These are phyloP conservation scores for Cardamine chenopodiifolia DNA, from an alignment of 345 rosid species.

Conservation along the genomic window DNA sequence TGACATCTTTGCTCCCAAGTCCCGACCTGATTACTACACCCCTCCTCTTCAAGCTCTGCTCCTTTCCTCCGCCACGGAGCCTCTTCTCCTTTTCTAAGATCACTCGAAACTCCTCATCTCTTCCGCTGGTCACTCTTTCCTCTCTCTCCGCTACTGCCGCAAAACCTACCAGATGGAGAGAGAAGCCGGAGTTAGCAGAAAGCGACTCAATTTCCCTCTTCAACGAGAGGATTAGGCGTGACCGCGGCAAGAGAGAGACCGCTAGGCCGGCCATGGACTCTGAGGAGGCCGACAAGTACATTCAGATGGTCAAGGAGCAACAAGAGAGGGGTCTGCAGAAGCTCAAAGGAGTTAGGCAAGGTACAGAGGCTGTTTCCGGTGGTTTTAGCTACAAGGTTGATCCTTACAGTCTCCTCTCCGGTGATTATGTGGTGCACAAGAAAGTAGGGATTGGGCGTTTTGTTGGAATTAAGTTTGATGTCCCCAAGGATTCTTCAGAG, in stretches of 20 bases:
- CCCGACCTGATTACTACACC: slow-evolving; percentile 44
- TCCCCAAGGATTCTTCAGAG: slow-evolving; percentile 59
- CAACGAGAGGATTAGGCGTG: slow-evolving; percentile 78
- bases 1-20: slow-evolving; percentile 54
- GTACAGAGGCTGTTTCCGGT: slow-evolving; percentile 37
- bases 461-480: slow-evolving; percentile 82
- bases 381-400: slow-evolving; percentile 82
- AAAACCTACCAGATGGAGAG: slow-evolving; percentile 45
- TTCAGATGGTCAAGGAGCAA: slow-evolving; percentile 76
- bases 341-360: slow-evolving; percentile 66
- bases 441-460: slow-evolving; percentile 91
- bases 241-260: slow-evolving; percentile 60
- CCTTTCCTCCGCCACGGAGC: slow-evolving; percentile 43
- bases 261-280: slow-evolving; percentile 65
- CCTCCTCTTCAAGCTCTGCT: slow-evolving; percentile 45
- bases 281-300: slow-evolving; percentile 84
- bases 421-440: slow-evolving; percentile 95
- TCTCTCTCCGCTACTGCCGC: slow-evolving; percentile 49
- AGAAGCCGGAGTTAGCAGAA: slow-evolving; percentile 48
- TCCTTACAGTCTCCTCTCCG: slow-evolving; percentile 68
- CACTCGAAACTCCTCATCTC: slow-evolving; percentile 34
- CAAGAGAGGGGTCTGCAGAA: slow-evolving; percentile 90
- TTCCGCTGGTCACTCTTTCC: slow-evolving; percentile 49
- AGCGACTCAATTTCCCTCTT: slow-evolving; percentile 68
- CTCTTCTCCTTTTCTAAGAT: slow-evolving; percentile 30